Percentiles rank a stretch among this genome's conserved stretches.
Conservation (phyloP, 75 land plant genomes). For the Cupressus sempervirens region DNA sequence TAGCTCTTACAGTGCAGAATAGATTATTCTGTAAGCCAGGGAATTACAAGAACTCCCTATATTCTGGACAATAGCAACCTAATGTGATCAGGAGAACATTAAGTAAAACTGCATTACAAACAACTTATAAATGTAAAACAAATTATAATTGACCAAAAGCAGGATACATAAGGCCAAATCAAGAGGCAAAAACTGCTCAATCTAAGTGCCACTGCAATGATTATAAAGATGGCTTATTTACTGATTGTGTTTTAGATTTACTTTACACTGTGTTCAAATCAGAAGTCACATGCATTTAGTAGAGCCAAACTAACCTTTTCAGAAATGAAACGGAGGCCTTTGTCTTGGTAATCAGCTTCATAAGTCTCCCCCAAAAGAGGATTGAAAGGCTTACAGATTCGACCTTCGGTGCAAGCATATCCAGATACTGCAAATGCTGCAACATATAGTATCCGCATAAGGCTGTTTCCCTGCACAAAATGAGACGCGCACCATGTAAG, state of each 20-base stretch:
- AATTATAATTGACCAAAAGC: neutral
- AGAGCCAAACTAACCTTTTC: conserved; percentile 56
- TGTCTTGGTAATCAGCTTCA: conserved; percentile 87
- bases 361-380: conserved; percentile 83
- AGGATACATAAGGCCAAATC: neutral
- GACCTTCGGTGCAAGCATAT: conserved; percentile 73
- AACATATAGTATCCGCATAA: conserved; percentile 63
- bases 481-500: neutral
- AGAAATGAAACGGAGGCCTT: conserved; percentile 81
- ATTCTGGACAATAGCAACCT: too few species aligned
- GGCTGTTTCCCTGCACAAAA: conserved; percentile 55
- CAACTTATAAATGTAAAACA: too few species aligned
- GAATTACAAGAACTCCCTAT: too few species aligned
- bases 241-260: neutral
- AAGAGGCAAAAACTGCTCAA: neutral
- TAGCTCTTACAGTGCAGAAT: too few species aligned
- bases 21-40: too few species aligned
- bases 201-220: neutral
- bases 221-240: neutral
- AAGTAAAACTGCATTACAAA: too few species aligned
- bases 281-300: neutral
- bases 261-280: neutral
- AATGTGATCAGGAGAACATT: too few species aligned
- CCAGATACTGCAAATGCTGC: conserved; percentile 95
- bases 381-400: conserved; percentile 85